phyloP scores from a whole-genome alignment of 768 basidiomycete species.

The Hypholoma sublateritium region DNA sequence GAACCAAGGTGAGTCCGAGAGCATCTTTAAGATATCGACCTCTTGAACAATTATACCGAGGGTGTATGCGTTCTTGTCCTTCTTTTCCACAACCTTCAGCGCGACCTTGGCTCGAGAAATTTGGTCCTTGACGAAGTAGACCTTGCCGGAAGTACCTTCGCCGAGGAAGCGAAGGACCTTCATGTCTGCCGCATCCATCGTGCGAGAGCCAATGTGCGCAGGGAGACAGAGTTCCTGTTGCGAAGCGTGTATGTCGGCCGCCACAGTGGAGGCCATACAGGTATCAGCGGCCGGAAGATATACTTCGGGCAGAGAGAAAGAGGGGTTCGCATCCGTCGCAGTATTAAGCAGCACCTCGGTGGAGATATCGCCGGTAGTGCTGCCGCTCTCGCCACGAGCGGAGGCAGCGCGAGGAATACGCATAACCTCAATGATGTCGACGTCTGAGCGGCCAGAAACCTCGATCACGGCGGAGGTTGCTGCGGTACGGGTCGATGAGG shows the following conservation, averaged over 20 bases:
- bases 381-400: neutral
- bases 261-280: neutral
- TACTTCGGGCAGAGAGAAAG: too few relatives aligned
- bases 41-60: constrained; percentile 19
- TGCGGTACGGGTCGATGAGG: neutral
- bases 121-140: constrained; percentile 26
- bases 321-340: neutral
- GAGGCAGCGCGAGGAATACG: neutral
- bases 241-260: neutral
- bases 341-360: neutral
- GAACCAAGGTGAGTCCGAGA: constrained; percentile 23
- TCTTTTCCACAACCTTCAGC: constrained; percentile 29
- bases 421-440: neutral
- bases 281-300: too few relatives aligned
- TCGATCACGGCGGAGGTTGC: neutral
- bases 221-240: neutral
- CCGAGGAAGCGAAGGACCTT: constrained; percentile 25
- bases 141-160: constrained; percentile 26
- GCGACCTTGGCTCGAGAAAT: constrained; percentile 22
- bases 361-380: neutral
- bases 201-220: neutral
- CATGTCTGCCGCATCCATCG: constrained; percentile 16
- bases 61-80: constrained; percentile 11
- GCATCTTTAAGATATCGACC: constrained; percentile 17
- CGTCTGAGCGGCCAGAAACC: neutral